Conservation (phyloP, 495 filamentous ascomycete species). For the Chlorociboria aeruginascens region DNA sequence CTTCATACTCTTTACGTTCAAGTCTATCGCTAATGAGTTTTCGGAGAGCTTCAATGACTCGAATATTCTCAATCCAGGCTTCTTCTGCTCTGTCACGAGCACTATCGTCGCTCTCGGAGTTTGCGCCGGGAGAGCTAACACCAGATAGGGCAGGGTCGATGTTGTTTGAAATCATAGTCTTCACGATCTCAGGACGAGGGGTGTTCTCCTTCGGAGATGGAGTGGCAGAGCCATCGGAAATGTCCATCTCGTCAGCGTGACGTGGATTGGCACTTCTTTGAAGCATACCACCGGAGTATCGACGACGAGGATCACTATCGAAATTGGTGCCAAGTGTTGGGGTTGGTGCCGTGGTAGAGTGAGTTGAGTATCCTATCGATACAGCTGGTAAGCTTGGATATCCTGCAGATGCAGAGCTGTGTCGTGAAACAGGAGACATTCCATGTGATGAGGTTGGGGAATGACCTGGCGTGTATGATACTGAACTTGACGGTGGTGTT, state of each 20-base stretch:
- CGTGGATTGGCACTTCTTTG: constrained; percentile 44
- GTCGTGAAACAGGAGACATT: constrained; percentile 53
- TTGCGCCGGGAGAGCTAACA: constrained; percentile 9
- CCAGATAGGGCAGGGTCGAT: constrained; percentile 42
- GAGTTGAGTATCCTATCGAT: constrained; percentile 49
- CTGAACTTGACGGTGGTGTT: constrained; percentile 77
- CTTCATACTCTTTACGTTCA: constrained; percentile 46
- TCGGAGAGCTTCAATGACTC: constrained; percentile 64
- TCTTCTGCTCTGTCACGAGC: constrained; percentile 41
- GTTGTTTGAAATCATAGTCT: constrained; percentile 35
- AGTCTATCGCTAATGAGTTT: constrained; percentile 54
- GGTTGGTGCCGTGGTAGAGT: constrained; percentile 54
- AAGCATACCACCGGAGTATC: constrained; percentile 78
- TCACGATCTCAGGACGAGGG: constrained; percentile 20
- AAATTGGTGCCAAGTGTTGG: constrained; percentile 75
- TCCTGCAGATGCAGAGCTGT: constrained; percentile 48
- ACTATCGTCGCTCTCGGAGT: constrained; percentile 28
- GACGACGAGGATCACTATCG: constrained; percentile 67
- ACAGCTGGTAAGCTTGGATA: constrained; percentile 81
- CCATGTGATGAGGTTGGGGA: constrained; percentile 59
- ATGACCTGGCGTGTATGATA: constrained; percentile 76
- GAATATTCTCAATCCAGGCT: constrained; percentile 74
- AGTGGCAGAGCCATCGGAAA: constrained; percentile 36
- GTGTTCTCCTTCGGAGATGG: constrained; percentile 26
- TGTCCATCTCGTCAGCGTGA: constrained; percentile 39